Evolutionary conservation across 1,284 basidiomycete genomes (phyloP).

Genomic region (Singerocomus inundabilis): DNA sequence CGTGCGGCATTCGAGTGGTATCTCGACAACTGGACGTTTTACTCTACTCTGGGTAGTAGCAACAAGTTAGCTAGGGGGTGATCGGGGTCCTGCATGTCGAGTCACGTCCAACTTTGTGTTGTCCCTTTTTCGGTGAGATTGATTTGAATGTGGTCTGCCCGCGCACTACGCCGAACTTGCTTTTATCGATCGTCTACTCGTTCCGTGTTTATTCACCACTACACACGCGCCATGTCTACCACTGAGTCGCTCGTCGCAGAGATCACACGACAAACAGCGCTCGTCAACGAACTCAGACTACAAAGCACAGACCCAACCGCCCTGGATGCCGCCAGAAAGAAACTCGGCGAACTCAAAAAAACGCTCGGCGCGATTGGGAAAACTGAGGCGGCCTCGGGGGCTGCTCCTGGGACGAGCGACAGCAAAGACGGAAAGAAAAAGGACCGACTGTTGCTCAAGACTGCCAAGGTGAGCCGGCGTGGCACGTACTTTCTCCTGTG

Average conservation of each 20-base stretch:
- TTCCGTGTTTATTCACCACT: conserved; percentile 1
- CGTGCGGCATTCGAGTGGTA: conserved; percentile 28
- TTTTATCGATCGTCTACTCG: conserved; percentile 28
- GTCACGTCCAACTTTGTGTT: conserved; percentile 17
- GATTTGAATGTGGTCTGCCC: conserved; percentile 13
- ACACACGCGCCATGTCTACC: conserved; percentile 34
- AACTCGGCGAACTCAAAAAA: conserved; percentile 67
- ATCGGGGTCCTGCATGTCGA: conserved; percentile 24
- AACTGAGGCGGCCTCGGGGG: conserved; percentile 17
- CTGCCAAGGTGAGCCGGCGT: conserved; percentile 63
- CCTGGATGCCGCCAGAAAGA: conserved; percentile 67
- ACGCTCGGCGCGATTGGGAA: conserved; percentile 47
- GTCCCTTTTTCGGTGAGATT: conserved; percentile 7
- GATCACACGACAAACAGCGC: conserved; percentile 51
- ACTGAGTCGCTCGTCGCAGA: conserved; percentile 44
- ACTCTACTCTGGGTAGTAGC: neutral
- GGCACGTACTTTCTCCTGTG: neutral
- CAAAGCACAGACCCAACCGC: conserved; percentile 48
- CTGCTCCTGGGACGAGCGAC: conserved; percentile 24
- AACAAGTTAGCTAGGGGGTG: conserved; percentile 12
- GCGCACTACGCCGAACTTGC: conserved; percentile 17
- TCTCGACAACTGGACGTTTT: conserved; percentile 10
- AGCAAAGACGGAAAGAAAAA: conserved; percentile 53
- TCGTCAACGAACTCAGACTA: conserved; percentile 59
- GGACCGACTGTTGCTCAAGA: conserved; percentile 72